These are phyloP conservation scores for Fusarium neocosmosporiellum DNA, from an alignment of 2,329 filamentous ascomycete species.

Conservation along the genomic window DNA sequence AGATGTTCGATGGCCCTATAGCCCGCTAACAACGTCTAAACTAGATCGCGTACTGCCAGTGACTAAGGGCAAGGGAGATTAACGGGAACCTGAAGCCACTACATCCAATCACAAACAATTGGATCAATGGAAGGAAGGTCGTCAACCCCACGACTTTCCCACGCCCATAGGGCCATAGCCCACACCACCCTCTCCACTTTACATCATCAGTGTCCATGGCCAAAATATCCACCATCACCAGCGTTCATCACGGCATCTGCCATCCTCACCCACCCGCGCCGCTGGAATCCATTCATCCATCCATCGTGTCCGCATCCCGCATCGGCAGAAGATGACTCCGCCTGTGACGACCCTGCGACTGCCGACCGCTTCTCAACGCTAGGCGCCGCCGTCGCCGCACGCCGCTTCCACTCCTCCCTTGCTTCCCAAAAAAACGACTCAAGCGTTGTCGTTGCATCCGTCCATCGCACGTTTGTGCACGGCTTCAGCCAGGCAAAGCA, in stretches of 20 bases:
- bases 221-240: slow-evolving; percentile 25
- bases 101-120: not conserved
- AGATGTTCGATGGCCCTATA: not conserved
- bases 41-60: not conserved
- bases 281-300: not conserved
- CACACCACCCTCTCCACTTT: slow-evolving; percentile 38
- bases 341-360: slow-evolving; percentile 3
- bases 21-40: not conserved
- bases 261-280: slow-evolving; percentile 1
- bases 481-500: slow-evolving; percentile 3
- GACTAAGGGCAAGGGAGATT: not conserved
- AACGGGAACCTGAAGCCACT: not conserved
- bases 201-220: slow-evolving; percentile 27
- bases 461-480: slow-evolving; percentile 5
- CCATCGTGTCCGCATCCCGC: not conserved
- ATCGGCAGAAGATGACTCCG: not conserved
- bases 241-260: slow-evolving; percentile 7
- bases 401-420: not conserved
- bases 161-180: slow-evolving; percentile 36
- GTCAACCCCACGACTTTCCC: slow-evolving; percentile 21
- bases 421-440: not conserved
- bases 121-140: not conserved
- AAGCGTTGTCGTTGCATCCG: not conserved
- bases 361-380: not conserved
- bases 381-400: slow-evolving; percentile 4